Evolutionary conservation across 441 rosid species (phyloP).

Genomic region (Erodium chrysanthum): DNA sequence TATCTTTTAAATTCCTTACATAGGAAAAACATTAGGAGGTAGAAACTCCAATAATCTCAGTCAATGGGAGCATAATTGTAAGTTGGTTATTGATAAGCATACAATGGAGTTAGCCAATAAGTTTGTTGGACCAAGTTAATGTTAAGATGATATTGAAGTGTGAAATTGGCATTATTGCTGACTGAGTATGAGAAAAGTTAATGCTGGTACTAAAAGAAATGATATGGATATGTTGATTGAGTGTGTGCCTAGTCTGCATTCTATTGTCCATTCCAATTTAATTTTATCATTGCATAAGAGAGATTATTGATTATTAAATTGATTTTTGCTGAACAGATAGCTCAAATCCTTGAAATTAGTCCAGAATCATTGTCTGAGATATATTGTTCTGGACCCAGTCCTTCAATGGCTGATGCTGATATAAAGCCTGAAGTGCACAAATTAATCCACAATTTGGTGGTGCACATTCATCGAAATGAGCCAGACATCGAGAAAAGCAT

Average conservation of each 20-base stretch:
- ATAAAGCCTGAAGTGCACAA: conserved; percentile 61
- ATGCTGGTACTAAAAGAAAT: conserved; percentile 2
- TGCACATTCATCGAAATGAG: conserved; percentile 63
- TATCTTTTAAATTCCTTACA: no score
- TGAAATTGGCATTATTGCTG: background rate
- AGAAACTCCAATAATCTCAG: background rate
- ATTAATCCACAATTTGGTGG: conserved; percentile 63
- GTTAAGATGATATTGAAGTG: background rate
- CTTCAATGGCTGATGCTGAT: conserved; percentile 48
- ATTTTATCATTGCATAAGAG: background rate
- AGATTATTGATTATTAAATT: conserved; percentile 10
- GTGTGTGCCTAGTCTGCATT: background rate
- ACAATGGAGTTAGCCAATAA: background rate
- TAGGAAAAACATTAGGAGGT: background rate
- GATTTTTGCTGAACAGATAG: conserved; percentile 42
- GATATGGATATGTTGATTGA: background rate
- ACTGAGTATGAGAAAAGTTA: background rate
- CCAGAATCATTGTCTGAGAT: conserved; percentile 34
- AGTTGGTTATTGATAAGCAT: background rate
- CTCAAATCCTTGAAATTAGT: conserved; percentile 42
- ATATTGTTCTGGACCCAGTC: conserved; percentile 57
- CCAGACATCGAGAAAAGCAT: conserved; percentile 81
- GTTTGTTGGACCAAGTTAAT: background rate
- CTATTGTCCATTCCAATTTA: background rate
- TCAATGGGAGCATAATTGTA: background rate